Conservation (phyloP, 768 basidiomycete genomes). For the Strobilomyces confusus region DNA sequence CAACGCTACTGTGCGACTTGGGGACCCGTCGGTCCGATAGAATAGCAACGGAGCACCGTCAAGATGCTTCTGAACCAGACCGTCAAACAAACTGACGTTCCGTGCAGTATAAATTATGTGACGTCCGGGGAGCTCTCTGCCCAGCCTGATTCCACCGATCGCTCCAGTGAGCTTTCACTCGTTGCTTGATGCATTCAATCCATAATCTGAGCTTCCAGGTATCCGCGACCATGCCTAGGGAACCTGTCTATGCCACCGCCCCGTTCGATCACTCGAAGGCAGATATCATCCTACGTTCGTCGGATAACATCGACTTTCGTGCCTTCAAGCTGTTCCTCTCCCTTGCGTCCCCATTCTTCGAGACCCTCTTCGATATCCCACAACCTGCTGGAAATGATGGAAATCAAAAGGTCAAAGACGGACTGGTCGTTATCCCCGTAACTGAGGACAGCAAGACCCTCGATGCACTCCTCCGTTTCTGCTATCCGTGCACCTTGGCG, state of each 20-base stretch:
- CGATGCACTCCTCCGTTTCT: neutral
- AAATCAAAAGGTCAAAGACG: neutral
- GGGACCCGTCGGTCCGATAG: neutral
- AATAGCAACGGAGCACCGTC: neutral
- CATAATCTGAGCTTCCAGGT: neutral
- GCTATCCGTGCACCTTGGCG: neutral
- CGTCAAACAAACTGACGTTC: neutral
- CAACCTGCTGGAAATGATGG: neutral
- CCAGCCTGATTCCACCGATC: neutral
- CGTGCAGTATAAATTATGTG: neutral
- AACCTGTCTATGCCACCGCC: neutral
- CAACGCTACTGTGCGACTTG: neutral
- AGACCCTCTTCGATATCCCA: neutral
- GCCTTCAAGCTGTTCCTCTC: neutral
- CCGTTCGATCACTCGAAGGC: neutral
- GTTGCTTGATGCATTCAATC: neutral
- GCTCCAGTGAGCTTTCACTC: neutral
- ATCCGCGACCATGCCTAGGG: neutral
- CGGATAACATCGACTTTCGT: neutral
- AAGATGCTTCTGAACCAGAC: neutral
- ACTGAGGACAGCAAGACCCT: neutral
- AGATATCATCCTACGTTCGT: neutral
- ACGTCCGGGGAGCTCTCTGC: neutral
- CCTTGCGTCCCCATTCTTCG: neutral
- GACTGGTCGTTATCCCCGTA: neutral